Evolutionary conservation across 2,329 filamentous ascomycete species (phyloP).

Genomic region (Thelonectria rubi): DNA sequence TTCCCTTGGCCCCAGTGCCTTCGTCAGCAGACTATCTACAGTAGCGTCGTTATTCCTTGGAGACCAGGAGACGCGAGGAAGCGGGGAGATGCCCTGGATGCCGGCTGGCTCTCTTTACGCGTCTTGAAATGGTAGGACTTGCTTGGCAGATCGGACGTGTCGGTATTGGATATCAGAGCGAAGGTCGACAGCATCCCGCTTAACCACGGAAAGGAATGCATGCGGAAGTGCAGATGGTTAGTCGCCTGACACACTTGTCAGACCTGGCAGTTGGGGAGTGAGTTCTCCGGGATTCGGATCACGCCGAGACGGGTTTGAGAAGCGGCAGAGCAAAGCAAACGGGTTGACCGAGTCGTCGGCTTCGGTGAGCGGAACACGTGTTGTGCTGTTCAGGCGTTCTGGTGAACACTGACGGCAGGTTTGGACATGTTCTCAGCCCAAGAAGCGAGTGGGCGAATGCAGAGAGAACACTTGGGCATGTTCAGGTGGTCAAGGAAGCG

Average conservation of each 20-base stretch:
- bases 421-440: not conserved
- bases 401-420: not conserved
- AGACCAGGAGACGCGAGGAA: not conserved
- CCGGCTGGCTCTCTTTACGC: slow-evolving; percentile 5
- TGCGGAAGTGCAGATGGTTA: slow-evolving; percentile 18
- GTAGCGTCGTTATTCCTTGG: not conserved
- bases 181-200: slow-evolving; percentile 12
- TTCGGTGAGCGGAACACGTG: not conserved
- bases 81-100: not conserved
- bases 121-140: too few relatives aligned
- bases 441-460: not conserved
- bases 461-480: too few relatives aligned
- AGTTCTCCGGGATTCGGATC: not conserved
- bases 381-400: not conserved
- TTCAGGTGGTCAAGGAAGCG: too few relatives aligned
- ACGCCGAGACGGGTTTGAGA: not conserved
- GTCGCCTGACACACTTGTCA: slow-evolving; percentile 27
- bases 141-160: too few relatives aligned
- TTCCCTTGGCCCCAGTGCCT: not conserved
- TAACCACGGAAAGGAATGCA: slow-evolving; percentile 12
- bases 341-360: not conserved
- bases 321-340: not conserved
- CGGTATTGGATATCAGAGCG: slow-evolving; percentile 9
- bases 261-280: slow-evolving; percentile 11
- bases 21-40: not conserved